Conservation (phyloP, 2,329 filamentous ascomycete species). For the Ophiostoma australiae region DNA sequence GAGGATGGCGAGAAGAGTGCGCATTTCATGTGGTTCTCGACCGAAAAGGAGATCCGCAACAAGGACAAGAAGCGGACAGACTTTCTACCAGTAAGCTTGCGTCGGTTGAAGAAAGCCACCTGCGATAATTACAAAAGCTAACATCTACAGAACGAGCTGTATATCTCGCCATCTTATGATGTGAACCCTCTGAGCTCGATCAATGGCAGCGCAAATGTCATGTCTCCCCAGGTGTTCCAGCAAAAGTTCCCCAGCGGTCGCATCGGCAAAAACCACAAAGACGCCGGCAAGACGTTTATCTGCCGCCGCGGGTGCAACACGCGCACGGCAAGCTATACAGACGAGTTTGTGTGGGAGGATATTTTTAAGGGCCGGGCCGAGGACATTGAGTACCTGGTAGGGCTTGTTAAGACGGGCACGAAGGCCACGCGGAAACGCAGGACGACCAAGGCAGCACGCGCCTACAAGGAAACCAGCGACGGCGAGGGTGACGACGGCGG, state of each 20-base stretch:
- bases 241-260: conserved; percentile 67
- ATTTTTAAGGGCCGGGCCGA: conserved; percentile 62
- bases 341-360: conserved; percentile 89
- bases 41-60: conserved; percentile 81
- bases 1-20: conserved; percentile 73
- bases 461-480: conserved; percentile 17
- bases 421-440: conserved; percentile 59
- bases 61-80: conserved; percentile 77
- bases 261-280: conserved; percentile 65
- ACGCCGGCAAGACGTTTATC: conserved; percentile 81
- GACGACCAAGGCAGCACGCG: conserved; percentile 30
- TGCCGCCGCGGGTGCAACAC: conserved; percentile 88
- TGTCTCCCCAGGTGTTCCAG: conserved; percentile 67
- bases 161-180: conserved; percentile 83
- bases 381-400: conserved; percentile 61
- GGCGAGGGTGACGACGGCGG: not conserved
- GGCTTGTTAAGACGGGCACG: conserved; percentile 65
- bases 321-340: conserved; percentile 81
- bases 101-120: not conserved
- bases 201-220: conserved; percentile 77
- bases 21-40: conserved; percentile 94
- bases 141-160: conserved; percentile 71
- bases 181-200: conserved; percentile 82
- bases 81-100: conserved; percentile 55
- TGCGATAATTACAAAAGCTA: not conserved